Evolutionary conservation across 2,329 filamentous ascomycete genomes (phyloP).

Genomic region (Aspergillus sclerotialis): DNA sequence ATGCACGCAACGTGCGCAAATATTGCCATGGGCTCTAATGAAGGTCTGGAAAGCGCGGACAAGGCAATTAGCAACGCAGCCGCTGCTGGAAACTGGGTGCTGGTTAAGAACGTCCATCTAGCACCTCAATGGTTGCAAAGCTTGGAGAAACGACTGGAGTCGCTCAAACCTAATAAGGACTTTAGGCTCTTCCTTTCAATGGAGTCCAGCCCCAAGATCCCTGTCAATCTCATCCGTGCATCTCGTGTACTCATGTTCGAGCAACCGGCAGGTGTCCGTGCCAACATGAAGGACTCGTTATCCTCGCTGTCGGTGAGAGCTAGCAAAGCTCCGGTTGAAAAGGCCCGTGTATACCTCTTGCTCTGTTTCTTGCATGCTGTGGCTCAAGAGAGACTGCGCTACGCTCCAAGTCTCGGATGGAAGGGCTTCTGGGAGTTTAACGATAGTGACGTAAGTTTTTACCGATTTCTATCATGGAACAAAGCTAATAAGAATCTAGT

Average conservation of each 20-base stretch:
- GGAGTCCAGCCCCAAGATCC: constrained; percentile 95
- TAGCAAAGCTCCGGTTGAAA: constrained; percentile 79
- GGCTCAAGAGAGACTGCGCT: constrained; percentile 87
- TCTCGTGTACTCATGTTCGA: constrained; percentile 96
- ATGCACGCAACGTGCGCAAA: constrained; percentile 80
- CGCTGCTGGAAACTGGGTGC: constrained; percentile 86
- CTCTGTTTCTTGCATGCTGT: constrained; percentile 94
- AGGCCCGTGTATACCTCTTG: constrained; percentile 79
- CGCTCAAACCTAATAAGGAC: constrained; percentile 84
- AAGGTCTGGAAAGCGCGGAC: constrained; percentile 85
- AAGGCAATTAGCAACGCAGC: constrained; percentile 92
- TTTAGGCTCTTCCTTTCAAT: constrained; percentile 97
- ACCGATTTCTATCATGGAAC: no score
- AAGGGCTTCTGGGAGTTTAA: constrained; percentile 99
- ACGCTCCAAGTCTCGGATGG: constrained; percentile 91
- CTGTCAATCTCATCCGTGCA: constrained; percentile 87
- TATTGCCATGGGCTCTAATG: constrained; percentile 98
- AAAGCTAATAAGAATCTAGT: constrained; percentile 48
- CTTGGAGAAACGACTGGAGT: constrained; percentile 92
- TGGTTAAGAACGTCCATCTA: constrained; percentile 98
- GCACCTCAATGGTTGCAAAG: constrained; percentile 95
- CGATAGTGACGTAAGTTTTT: constrained; percentile 81
- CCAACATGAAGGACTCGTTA: constrained; percentile 98
- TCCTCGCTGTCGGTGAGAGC: constrained; percentile 71
- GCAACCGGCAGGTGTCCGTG: constrained; percentile 90